Conservation (phyloP, 2,329 filamentous ascomycete species). For the Beauveria asiatica region DNA sequence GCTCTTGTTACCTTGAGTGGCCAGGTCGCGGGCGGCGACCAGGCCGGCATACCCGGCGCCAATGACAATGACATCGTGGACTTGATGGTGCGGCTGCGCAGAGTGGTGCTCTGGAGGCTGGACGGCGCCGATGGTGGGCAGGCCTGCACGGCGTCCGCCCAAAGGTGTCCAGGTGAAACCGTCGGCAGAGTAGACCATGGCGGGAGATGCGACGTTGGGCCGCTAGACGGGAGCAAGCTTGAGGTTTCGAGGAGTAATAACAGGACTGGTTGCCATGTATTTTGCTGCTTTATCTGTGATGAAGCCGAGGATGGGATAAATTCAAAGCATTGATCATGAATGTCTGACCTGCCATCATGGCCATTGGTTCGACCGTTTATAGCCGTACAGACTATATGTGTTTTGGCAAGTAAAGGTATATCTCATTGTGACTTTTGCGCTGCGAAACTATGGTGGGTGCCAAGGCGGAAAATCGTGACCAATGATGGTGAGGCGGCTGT, state of each 20-base stretch:
- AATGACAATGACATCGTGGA: constrained; percentile 16
- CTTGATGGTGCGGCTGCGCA: neutral
- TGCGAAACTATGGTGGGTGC: too few species aligned
- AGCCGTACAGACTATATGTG: neutral
- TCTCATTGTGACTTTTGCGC: neutral
- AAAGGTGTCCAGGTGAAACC: neutral
- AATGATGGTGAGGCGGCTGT: neutral
- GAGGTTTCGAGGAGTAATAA: too few species aligned
- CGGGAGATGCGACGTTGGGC: neutral
- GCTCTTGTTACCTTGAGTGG: constrained; percentile 16
- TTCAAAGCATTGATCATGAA: too few species aligned
- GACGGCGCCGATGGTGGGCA: neutral
- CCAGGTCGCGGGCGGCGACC: constrained; percentile 21
- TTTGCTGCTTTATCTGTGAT: too few species aligned
- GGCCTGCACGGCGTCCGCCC: neutral
- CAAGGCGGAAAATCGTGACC: neutral
- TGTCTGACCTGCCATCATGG: neutral
- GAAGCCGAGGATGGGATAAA: too few species aligned
- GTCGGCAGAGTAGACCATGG: neutral
- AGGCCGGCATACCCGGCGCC: constrained; percentile 24
- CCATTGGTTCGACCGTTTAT: neutral
- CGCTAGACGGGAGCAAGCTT: too few species aligned
- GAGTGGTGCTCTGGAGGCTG: neutral
- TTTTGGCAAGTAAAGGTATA: neutral
- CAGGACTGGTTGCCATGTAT: too few species aligned